phyloP scores from a whole-genome alignment of 441 rosid species.

The Brassica hybrid region DNA sequence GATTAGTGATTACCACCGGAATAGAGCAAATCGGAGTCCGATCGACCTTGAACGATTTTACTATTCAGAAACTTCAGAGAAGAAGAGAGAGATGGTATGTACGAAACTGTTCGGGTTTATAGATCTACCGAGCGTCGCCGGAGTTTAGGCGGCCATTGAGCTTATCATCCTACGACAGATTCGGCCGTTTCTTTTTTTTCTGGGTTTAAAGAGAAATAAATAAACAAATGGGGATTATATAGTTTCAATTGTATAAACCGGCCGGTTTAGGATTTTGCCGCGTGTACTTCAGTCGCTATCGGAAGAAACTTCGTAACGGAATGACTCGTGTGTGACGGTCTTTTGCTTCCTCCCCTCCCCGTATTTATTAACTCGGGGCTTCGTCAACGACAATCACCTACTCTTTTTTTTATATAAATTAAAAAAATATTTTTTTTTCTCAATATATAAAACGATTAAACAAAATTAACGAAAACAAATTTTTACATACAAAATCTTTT shows the following conservation, averaged over 20 bases:
- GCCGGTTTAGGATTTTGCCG: constrained; percentile 17
- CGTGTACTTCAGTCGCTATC: constrained; percentile 33
- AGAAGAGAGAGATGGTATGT: neutral
- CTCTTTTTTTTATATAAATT: neutral
- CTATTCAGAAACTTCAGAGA: neutral
- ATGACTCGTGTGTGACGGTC: constrained; percentile 26
- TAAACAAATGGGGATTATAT: neutral
- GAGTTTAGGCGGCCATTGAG: constrained; percentile 27
- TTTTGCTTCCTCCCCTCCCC: neutral
- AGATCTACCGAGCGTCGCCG: constrained; percentile 17
- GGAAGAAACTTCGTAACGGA: constrained; percentile 21
- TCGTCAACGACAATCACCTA: constrained; percentile 32
- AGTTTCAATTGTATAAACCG: neutral
- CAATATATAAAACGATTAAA: neutral
- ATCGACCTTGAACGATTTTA: neutral
- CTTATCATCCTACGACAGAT: constrained; percentile 3
- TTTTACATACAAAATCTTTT: neutral
- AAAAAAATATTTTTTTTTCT: neutral
- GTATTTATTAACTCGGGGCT: constrained; percentile 11
- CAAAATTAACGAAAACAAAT: neutral
- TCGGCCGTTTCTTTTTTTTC: constrained; percentile 25
- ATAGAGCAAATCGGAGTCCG: constrained; percentile 15
- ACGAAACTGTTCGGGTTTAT: neutral
- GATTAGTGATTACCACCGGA: constrained; percentile 14
- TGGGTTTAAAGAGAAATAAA: too few relatives aligned